Evolutionary conservation across 176 grass and related monocot species (phyloP), one percentile per base, ranked within the genome.

Genomic region (Juncus inflexus): DNA sequence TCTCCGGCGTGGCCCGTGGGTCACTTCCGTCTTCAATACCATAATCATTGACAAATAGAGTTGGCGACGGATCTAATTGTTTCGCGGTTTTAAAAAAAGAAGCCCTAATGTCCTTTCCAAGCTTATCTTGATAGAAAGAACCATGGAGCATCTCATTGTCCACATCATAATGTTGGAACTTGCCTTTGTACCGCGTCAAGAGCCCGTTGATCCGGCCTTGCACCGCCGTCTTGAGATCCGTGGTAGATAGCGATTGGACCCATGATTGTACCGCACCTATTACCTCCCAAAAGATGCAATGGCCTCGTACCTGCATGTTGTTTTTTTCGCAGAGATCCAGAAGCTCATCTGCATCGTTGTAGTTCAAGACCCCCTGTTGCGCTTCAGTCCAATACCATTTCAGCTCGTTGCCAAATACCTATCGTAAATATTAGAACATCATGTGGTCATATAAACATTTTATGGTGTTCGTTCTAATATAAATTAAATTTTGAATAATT

Each of bases 331-430:
- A 97, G 42, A 97, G 66, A 59, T 76, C 77, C 42, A 97, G 72
- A 12, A 97, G 92, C 58, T 89, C 84, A 42, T 97, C 92, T 12
- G 92, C 92, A 50, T 97, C 87, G 14, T 35, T 60, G 52, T 97
- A 97, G 79, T 58, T 91, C 1, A 91, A 2, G 55, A 51, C 56
- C 38, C 87, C 92, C 15, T 76, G 83, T 76, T 84, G 74, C 50
- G 87, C 79, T 78, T 97, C 92, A 9, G 92, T 97, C 75, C 82
- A 86, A 82, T 91, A 91, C 92, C 92, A 97, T 74, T 97, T 97
- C 50, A 89, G 87, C 87, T 97, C 92, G 65, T 91, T 97, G 4
- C 77, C 87, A 59, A 97, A 97, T 47, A 47, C 43, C 43, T 47
- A 47, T 47, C 9, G 43, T 28, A 47, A 47, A 47, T 47, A 47